These are phyloP conservation scores for Edaphochlamys debaryana DNA, from an alignment of 139 green algal genomes.

Conservation along the genomic window DNA sequence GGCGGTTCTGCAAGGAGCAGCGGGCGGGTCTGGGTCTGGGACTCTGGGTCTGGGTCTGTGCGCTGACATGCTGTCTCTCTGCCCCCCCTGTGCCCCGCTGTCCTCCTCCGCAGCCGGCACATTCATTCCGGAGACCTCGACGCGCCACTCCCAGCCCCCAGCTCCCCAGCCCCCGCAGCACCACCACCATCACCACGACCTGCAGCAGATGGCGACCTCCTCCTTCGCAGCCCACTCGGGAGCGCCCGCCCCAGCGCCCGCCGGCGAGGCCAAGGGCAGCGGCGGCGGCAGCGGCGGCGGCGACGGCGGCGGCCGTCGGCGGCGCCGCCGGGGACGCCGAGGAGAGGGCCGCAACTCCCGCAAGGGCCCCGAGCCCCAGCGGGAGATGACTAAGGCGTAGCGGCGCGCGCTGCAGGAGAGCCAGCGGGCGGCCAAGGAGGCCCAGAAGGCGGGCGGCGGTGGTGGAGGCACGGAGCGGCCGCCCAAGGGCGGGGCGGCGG, in stretches of 20 bases:
- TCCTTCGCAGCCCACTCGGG: background rate
- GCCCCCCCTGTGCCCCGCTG: too few relatives aligned
- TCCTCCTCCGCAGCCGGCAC: background rate
- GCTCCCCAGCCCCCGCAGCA: background rate
- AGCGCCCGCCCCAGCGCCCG: background rate
- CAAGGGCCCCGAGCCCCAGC: conserved; percentile 41
- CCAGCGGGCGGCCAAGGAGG: conserved; percentile 84
- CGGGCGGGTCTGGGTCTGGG: too few relatives aligned
- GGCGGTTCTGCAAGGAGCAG: too few relatives aligned
- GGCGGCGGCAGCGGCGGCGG: background rate
- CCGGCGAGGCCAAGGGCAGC: too few relatives aligned
- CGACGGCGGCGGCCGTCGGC: background rate
- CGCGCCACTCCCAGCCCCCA: background rate
- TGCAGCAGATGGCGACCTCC: too few relatives aligned
- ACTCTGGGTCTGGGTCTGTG: too few relatives aligned
- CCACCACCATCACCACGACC: background rate
- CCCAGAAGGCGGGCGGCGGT: conserved; percentile 47
- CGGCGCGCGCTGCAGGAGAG: conserved; percentile 82
- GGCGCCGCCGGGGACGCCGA: too few relatives aligned
- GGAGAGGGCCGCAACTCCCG: too few relatives aligned
- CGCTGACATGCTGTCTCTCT: too few relatives aligned
- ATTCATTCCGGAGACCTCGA: conserved; percentile 15
- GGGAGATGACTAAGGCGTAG: conserved; percentile 83
- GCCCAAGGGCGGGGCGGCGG: background rate
- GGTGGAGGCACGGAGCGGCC: background rate